A percentile compares a stretch with the other conserved stretches of the same genome.
These are phyloP conservation scores for Suhomyces wounanorum DNA, from an alignment of 1,139 yeast species.

Conservation along the genomic window DNA sequence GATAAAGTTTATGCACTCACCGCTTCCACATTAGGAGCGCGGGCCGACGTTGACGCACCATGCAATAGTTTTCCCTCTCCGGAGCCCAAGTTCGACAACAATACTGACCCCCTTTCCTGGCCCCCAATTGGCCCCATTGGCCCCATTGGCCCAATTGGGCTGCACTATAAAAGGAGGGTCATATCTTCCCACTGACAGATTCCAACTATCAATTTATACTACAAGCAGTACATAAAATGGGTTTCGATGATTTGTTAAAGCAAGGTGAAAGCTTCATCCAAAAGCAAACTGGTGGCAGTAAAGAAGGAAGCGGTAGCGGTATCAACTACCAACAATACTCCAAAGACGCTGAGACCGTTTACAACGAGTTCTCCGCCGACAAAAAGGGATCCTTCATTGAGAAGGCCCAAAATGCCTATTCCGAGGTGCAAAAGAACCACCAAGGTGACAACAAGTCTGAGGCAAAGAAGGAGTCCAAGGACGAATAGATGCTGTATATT, in stretches of 20 bases:
- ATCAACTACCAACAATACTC: constrained; percentile 22
- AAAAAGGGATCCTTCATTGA: constrained; percentile 28
- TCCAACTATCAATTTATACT: not conserved
- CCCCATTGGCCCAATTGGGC: not conserved
- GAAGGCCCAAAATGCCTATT: constrained; percentile 39
- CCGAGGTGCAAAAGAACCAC: constrained; percentile 22
- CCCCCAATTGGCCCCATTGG: too few species aligned
- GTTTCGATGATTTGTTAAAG: constrained; percentile 31
- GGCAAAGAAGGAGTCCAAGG: constrained; percentile 1
- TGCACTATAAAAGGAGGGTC: constrained; percentile 10
- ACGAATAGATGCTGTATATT: not conserved
- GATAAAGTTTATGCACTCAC: not conserved
- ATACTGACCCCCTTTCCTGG: not conserved
- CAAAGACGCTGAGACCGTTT: constrained; percentile 40
- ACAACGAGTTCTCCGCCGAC: constrained; percentile 30
- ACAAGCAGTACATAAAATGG: constrained; percentile 21
- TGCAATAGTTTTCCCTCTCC: not conserved
- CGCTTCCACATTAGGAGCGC: not conserved
- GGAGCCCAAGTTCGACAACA: not conserved
- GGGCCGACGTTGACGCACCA: constrained; percentile 4
- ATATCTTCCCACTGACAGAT: not conserved
- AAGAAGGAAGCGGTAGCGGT: constrained; percentile 21
- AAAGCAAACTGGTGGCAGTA: constrained; percentile 19
- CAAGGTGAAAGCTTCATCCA: constrained; percentile 18
- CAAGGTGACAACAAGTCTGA: constrained; percentile 4